A percentile compares a stretch with the other conserved stretches of the same genome.
Evolutionary conservation across 768 basidiomycete species (phyloP).

Genomic region (Hypholoma fasciculare): DNA sequence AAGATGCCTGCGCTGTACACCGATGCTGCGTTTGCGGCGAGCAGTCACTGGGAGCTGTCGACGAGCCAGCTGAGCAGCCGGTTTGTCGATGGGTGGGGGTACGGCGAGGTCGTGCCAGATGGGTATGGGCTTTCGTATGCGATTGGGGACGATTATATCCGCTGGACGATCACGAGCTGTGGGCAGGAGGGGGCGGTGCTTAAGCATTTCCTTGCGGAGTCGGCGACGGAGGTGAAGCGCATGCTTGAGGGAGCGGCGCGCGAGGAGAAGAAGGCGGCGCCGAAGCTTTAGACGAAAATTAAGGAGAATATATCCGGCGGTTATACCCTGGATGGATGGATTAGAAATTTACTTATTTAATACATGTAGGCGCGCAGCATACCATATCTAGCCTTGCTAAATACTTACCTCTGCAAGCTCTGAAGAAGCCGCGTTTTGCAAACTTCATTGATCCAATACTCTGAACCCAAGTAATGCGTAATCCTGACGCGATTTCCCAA

Average conservation of each 20-base stretch:
- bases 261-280: conserved; percentile 23
- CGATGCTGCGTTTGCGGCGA: conserved; percentile 68
- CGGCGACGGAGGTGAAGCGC: conserved; percentile 72
- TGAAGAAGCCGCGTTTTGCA: no score
- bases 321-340: no score
- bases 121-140: conserved; percentile 92
- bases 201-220: conserved; percentile 74
- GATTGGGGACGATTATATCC: conserved; percentile 80
- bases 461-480: no score
- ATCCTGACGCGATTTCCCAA: no score
- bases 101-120: conserved; percentile 92
- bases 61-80: conserved; percentile 84
- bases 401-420: no score
- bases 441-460: no score
- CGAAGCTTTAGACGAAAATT: neutral
- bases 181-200: conserved; percentile 55
- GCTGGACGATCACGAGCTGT: conserved; percentile 88
- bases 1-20: conserved; percentile 69
- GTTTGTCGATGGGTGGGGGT: conserved; percentile 95
- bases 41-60: conserved; percentile 89
- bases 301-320: no score
- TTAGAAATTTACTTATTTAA: no score
- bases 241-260: conserved; percentile 71
- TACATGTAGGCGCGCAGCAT: no score
- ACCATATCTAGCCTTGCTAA: no score